Evolutionary conservation across 129 eudicot species (phyloP), one percentile per base, ranked within the genome.

Genomic region (Flaveria sonorensis): DNA sequence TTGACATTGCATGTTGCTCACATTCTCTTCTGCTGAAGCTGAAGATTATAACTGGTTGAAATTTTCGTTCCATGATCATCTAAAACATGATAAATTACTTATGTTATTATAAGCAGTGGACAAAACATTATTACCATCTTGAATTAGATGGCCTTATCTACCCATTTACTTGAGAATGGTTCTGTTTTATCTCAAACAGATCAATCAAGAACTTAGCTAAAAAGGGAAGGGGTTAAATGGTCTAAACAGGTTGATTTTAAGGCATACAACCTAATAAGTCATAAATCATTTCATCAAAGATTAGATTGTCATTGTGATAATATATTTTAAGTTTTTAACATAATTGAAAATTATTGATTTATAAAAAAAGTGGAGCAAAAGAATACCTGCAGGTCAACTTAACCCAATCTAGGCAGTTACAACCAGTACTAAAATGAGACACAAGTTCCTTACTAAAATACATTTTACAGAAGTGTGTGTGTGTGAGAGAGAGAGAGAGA

Each of bases 11-110:
- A 86, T 95, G 99, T 77, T 95, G 96, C 87, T 95, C 99, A 61
- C 99, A 95, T 73, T 95, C 99, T 84, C 97, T 92, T 90, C 99
- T 86, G 76, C 97, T 95, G 80, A 95, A 95, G 82, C 99, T 95
- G 81, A 95, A 95, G 39, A 95, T 92, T 75, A 95, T 95, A 56
- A 95, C 99, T 15, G 99, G 99, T 84, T 92, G 97, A 76, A 95
- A 95, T 76, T 95, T 91, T 40, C 97, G 86, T 84, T 91, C 97
- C 99, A 95, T 95, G 76, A 95, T 92, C 99, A 95, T 95, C 99
- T 95, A 94, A 68, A 55, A 84, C 50, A 70, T 73, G 20, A 42
- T 43, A 6, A 67, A 6, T 19, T 28, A 36, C 40, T 36, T 36
- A 36, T 36, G 40, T 36, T 36, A 4, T 21, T 32, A 39, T 40